These are phyloP conservation scores for Termitomyces sp. DNA, from an alignment of 768 basidiomycete species.

Conservation along the genomic window DNA sequence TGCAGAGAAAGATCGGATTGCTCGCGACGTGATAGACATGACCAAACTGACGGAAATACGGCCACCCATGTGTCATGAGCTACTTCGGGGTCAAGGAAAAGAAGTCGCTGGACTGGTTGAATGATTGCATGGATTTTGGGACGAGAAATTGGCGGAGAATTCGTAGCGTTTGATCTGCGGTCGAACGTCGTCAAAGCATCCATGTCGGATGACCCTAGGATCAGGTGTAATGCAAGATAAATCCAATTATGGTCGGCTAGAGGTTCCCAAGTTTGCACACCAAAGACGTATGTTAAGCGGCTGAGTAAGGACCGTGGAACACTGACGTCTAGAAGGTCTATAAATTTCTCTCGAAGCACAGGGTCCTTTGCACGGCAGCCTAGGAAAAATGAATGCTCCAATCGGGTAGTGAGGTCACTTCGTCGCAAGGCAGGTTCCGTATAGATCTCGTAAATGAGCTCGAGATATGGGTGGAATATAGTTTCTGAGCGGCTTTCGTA, in stretches of 20 bases:
- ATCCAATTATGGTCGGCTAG: constrained; percentile 94
- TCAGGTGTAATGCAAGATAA: constrained; percentile 81
- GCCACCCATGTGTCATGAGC: constrained; percentile 87
- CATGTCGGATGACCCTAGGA: constrained; percentile 61
- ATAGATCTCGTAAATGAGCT: constrained; percentile 92
- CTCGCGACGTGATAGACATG: constrained; percentile 78
- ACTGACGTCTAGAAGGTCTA: constrained; percentile 86
- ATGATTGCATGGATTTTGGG: constrained; percentile 53
- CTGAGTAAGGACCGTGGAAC: constrained; percentile 78
- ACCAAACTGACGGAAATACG: constrained; percentile 83
- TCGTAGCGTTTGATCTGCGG: constrained; percentile 29
- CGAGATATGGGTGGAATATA: constrained; percentile 79
- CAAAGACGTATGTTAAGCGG: constrained; percentile 85
- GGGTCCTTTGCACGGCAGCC: constrained; percentile 86
- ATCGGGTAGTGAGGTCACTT: constrained; percentile 87
- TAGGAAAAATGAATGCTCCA: constrained; percentile 90
- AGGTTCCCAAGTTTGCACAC: constrained; percentile 93
- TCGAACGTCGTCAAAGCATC: constrained; percentile 33
- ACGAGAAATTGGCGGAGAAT: constrained; percentile 32
- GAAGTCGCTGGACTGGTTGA: constrained; percentile 74
- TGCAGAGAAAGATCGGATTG: constrained; percentile 87
- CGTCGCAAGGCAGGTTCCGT: constrained; percentile 79
- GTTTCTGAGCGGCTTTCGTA: constrained; percentile 78
- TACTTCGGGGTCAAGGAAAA: constrained; percentile 71
- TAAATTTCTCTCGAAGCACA: constrained; percentile 73